Base-by-base conservation (phyloP, 1,284 basidiomycete species). In the Cryptococcus sp. region DNA sequence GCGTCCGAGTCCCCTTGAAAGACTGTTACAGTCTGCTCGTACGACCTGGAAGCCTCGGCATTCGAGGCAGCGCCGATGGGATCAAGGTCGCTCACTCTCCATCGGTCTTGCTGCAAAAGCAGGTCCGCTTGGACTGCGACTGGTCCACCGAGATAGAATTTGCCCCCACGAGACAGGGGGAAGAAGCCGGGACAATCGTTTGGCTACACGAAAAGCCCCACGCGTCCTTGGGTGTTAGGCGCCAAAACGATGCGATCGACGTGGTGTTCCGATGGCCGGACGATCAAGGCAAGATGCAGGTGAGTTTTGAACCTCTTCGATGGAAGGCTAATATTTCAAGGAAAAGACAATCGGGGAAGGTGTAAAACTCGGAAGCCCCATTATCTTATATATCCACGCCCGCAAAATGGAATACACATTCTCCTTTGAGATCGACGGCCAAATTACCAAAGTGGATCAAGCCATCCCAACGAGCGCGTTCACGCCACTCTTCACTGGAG, bases 401-500 rank as follows among this genome's bases (percentile, higher is more conserved):
- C 9, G 22, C 5, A 9, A 19, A 24, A 4, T 14, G 12, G 18
- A 19, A 12, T 39, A 39, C 19, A 5, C 5, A 10, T 39, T 39
- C 22, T 22, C 36, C 32, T 48, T 32, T 18, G 34, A 37, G 18
- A 31, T 16, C 25, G 12, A 47, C 35, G 35, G 43, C 37, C 21
- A 32, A 33, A 19, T 43, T 34, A 14, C 7, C n/a, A 21, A 14
- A 24, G 11, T 54, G 42, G 37, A 34, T 25, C 18, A 47, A 41
- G 35, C 26, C 26, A 19, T 60, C 25, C 48, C 25, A 22, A 50
- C 43, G n/a, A 33, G 18, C 33, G n/a, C 34, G 21, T 34, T 58
- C 28, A 28, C 26, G 9, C 50, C 56, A 11, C 47, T 53, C 5
- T 62, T 62, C 53, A 62, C 58, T 11, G 60, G 58, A 16, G 48